A percentile compares a stretch with the other conserved stretches of the same genome.
These are phyloP conservation scores for Neopestalotiopsis sp. DNA, from an alignment of 2,329 filamentous ascomycete genomes.

Conservation along the genomic window DNA sequence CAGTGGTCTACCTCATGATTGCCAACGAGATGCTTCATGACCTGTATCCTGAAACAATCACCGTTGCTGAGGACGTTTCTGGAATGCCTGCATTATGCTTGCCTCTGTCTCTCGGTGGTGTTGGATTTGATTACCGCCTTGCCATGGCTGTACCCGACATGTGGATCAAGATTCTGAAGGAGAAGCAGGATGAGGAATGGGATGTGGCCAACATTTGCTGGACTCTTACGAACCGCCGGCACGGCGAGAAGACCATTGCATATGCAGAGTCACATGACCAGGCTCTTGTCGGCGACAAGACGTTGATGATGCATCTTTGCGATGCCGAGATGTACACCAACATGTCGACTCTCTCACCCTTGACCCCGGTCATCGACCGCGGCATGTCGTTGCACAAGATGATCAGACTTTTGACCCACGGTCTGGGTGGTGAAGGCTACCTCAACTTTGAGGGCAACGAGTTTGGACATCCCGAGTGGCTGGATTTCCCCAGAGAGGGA, in stretches of 20 bases:
- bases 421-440: constrained; percentile 91
- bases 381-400: constrained; percentile 96
- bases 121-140: constrained; percentile 96
- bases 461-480: constrained; percentile 98
- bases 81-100: constrained; percentile 98
- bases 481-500: constrained; percentile 94
- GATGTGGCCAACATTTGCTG: constrained; percentile 84
- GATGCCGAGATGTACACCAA: constrained; percentile 97
- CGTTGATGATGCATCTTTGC: constrained; percentile 96
- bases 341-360: constrained; percentile 85
- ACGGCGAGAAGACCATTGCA: constrained; percentile 97
- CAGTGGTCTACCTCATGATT: constrained; percentile 91
- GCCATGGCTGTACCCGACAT: constrained; percentile 98
- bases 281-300: constrained; percentile 95
- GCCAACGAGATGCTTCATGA: constrained; percentile 94
- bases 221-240: constrained; percentile 88
- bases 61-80: constrained; percentile 95
- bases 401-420: constrained; percentile 92
- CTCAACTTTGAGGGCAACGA: constrained; percentile 99
- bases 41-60: constrained; percentile 88
- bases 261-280: constrained; percentile 98
- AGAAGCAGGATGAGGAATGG: constrained; percentile 90
- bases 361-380: constrained; percentile 87
- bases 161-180: constrained; percentile 99
- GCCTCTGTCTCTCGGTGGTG: constrained; percentile 81